phyloP scores from a whole-genome alignment of 2,329 filamentous ascomycete species.

The Fusarium anguioides region DNA sequence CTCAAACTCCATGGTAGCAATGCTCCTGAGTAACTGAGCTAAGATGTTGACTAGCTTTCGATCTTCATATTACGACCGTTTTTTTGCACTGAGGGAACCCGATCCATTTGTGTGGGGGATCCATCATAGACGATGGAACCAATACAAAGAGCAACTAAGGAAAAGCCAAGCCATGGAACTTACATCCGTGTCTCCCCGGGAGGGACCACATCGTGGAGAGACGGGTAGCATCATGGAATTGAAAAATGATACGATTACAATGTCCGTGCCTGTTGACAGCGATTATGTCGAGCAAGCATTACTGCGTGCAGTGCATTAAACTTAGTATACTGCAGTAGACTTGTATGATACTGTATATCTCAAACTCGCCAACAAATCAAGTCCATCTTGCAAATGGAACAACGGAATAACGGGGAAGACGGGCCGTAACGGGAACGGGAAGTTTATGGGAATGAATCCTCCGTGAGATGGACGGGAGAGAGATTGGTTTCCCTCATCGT shows the following conservation, averaged over 20 bases:
- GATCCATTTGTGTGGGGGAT: background rate
- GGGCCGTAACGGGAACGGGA: constrained; percentile 25
- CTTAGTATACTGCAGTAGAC: background rate
- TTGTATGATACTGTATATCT: background rate
- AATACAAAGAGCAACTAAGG: background rate
- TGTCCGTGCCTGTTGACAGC: too few relatives aligned
- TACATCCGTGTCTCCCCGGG: constrained; percentile 23
- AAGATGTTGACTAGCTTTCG: constrained; percentile 4
- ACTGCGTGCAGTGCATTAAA: too few relatives aligned
- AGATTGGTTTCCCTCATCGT: too few relatives aligned
- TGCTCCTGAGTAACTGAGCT: too few relatives aligned
- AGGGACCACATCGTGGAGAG: background rate
- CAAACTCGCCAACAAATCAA: background rate
- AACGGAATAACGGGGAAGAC: constrained; percentile 12
- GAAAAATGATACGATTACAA: constrained; percentile 13
- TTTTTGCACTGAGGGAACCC: background rate
- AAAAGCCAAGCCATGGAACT: constrained; percentile 22
- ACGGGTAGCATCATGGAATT: background rate
- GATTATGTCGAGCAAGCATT: constrained; percentile 20
- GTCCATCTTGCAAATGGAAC: constrained; percentile 15
- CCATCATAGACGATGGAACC: background rate
- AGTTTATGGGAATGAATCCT: background rate
- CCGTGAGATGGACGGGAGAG: background rate
- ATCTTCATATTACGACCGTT: background rate
- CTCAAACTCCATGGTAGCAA: too few relatives aligned